Conservation (phyloP, 352 stramenopile genomes). For the Phytophthora boehmeriae region DNA sequence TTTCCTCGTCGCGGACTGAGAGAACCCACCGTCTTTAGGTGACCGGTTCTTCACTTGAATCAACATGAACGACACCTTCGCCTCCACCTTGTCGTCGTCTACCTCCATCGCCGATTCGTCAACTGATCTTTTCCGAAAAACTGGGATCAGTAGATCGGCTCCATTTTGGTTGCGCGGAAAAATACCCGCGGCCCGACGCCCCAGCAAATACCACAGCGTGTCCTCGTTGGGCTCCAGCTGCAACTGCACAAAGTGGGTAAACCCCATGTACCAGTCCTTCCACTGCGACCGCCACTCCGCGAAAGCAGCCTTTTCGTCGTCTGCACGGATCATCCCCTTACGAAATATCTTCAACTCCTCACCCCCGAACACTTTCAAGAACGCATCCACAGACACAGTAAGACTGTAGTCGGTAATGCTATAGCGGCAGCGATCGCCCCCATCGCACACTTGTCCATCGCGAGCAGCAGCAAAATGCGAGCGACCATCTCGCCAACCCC, state of each 20-base stretch:
- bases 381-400: too few species aligned
- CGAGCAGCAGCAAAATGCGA: too few species aligned
- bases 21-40: neutral
- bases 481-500: too few species aligned
- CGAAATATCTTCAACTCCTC: too few species aligned
- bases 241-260: constrained; percentile 37
- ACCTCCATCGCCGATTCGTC: neutral
- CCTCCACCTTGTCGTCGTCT: neutral
- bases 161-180: constrained; percentile 11
- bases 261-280: constrained; percentile 30
- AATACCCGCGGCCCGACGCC: constrained; percentile 16
- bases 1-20: neutral
- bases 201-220: constrained; percentile 25
- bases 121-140: neutral
- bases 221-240: constrained; percentile 1
- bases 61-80: neutral
- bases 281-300: too few species aligned
- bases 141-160: constrained; percentile 8
- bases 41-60: neutral
- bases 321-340: too few species aligned
- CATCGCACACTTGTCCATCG: too few species aligned
- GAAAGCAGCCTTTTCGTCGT: too few species aligned
- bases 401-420: too few species aligned
- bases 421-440: too few species aligned
- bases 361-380: too few species aligned